These are phyloP conservation scores for Helianthus annuus DNA, from an alignment of 129 eudicot genomes.

Conservation along the genomic window DNA sequence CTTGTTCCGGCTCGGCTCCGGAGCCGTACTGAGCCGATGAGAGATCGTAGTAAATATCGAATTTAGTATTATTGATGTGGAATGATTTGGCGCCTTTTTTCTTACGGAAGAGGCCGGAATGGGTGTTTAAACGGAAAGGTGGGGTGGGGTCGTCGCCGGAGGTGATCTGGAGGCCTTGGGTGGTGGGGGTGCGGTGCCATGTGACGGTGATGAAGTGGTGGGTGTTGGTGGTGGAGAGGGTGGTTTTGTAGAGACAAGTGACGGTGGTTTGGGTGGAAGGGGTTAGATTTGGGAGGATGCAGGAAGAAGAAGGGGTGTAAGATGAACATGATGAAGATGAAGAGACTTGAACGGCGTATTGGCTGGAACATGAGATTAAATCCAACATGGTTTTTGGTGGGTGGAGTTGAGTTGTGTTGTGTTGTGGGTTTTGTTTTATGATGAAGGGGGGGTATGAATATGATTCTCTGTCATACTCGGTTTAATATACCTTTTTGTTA, in stretches of 20 bases:
- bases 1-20: conserved; percentile 78
- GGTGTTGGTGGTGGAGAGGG: conserved; percentile 48
- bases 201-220: conserved; percentile 59
- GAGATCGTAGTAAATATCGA: conserved; percentile 72
- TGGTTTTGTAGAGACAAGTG: conserved; percentile 51
- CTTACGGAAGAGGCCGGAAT: conserved; percentile 69
- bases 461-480: conserved; percentile 32
- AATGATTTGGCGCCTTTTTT: conserved; percentile 60
- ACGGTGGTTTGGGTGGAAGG: conserved; percentile 80
- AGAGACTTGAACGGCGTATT: conserved; percentile 72
- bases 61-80: conserved; percentile 40
- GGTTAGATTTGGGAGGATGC: conserved; percentile 45
- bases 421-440: conserved; percentile 6
- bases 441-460: conserved; percentile 20
- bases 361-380: conserved; percentile 75
- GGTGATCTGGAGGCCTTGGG: conserved; percentile 66
- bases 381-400: conserved; percentile 61
- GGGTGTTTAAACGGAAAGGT: conserved; percentile 66
- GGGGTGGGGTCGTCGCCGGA: conserved; percentile 50
- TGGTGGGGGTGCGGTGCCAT: conserved; percentile 61
- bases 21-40: conserved; percentile 59
- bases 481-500: conserved; percentile 2
- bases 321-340: conserved; percentile 68
- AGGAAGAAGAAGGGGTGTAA: conserved; percentile 37
- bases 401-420: neutral